Conservation (phyloP, 2,329 filamentous ascomycete species). For the Sphaerulina populicola region DNA sequence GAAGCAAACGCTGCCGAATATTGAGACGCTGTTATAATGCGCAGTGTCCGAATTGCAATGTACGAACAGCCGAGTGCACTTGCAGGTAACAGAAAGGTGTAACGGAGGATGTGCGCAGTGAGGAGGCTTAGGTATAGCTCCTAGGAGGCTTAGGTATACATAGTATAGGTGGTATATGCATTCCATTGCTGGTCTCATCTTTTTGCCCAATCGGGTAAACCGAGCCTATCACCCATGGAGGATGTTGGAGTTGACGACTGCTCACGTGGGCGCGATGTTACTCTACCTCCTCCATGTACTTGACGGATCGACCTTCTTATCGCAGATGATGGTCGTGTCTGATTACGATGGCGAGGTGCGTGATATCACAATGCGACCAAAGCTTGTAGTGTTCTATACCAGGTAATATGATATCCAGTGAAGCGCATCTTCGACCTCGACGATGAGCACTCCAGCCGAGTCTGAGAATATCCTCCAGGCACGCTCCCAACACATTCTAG, state of each 20-base stretch:
- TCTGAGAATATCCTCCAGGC: not conserved
- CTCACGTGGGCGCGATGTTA: not conserved
- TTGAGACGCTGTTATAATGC: conserved; percentile 15
- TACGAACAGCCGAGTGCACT: not conserved
- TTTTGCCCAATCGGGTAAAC: conserved; percentile 1
- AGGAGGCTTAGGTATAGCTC: too few species aligned
- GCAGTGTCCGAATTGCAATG: not conserved
- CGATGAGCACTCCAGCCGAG: not conserved
- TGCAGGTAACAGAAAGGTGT: not conserved
- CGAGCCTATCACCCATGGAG: too few species aligned
- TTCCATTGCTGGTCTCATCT: not conserved
- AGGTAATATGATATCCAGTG: not conserved
- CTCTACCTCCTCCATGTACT: not conserved
- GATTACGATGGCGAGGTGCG: not conserved
- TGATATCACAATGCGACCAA: not conserved
- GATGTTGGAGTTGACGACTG: too few species aligned
- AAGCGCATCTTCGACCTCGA: not conserved
- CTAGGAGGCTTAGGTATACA: too few species aligned
- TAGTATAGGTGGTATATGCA: not conserved
- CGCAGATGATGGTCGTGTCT: not conserved
- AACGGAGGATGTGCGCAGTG: not conserved
- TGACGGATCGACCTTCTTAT: conserved; percentile 7
- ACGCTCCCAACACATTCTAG: not conserved
- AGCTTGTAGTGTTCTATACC: not conserved
- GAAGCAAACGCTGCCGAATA: conserved; percentile 11